Conservation (phyloP, 495 filamentous ascomycete species). For the Talaromyces adpressus region DNA sequence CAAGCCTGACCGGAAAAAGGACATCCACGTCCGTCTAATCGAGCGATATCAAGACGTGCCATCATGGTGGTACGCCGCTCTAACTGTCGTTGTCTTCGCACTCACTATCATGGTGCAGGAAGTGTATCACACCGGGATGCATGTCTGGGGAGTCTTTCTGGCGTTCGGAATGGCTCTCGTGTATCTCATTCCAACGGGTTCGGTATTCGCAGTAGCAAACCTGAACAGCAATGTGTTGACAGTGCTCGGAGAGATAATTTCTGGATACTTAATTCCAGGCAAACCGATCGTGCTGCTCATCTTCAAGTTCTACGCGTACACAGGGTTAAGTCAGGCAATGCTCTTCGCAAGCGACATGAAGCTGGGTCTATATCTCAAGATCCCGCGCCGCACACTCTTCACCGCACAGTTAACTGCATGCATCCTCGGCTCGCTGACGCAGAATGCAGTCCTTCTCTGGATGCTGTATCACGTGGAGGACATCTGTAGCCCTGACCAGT, state of each 20-base stretch:
- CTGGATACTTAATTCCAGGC: slow-evolving; percentile 70
- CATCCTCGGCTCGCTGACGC: slow-evolving; percentile 67
- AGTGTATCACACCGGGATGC: slow-evolving; percentile 68
- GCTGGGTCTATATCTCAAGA: slow-evolving; percentile 90
- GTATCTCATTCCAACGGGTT: slow-evolving; percentile 72
- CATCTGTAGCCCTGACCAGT: slow-evolving; percentile 68
- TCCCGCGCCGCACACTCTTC: slow-evolving; percentile 71
- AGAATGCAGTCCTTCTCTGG: slow-evolving; percentile 82
- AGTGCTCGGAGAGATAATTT: slow-evolving; percentile 70
- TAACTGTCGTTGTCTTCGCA: slow-evolving; percentile 60
- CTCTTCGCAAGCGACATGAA: slow-evolving; percentile 85
- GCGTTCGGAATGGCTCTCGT: slow-evolving; percentile 65
- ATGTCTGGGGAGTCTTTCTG: slow-evolving; percentile 72
- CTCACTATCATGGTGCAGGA: slow-evolving; percentile 77
- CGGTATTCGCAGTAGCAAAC: slow-evolving; percentile 82
- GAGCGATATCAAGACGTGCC: slow-evolving; percentile 67
- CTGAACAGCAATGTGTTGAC: slow-evolving; percentile 75
- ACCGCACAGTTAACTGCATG: slow-evolving; percentile 75
- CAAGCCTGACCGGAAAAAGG: slow-evolving; percentile 41
- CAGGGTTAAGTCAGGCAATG: slow-evolving; percentile 74
- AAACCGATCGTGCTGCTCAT: slow-evolving; percentile 83
- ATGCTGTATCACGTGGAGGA: slow-evolving; percentile 72
- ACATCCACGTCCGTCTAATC: slow-evolving; percentile 74
- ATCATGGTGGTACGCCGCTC: slow-evolving; percentile 66
- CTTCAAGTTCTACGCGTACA: slow-evolving; percentile 80